Percentiles rank a stretch among this genome's conserved stretches.
Evolutionary conservation across 2,329 filamentous ascomycete genomes (phyloP).

Genomic region (Purpureocillium takamizusanense): DNA sequence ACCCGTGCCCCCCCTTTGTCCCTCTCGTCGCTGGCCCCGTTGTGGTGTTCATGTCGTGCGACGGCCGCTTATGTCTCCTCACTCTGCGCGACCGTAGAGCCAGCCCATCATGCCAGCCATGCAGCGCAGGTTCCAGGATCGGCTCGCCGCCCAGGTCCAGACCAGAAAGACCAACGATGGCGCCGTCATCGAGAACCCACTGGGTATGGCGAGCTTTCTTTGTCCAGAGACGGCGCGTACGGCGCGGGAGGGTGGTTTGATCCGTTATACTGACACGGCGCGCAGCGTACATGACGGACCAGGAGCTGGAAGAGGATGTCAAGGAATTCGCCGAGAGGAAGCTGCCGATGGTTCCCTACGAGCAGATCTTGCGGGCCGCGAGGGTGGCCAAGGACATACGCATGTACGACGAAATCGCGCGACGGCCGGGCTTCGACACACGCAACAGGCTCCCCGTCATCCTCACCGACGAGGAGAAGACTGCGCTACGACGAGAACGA

Average conservation of each 20-base stretch:
- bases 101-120: neutral
- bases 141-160: conserved; percentile 12
- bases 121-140: conserved; percentile 4
- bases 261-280: no score
- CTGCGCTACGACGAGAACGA: conserved; percentile 25
- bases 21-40: no score
- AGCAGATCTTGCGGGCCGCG: conserved; percentile 26
- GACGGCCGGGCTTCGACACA: conserved; percentile 10
- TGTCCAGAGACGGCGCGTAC: no score
- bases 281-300: conserved; percentile 26
- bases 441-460: conserved; percentile 18
- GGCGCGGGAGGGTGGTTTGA: no score
- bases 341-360: conserved; percentile 18
- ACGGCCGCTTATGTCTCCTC: no score
- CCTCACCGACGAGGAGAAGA: conserved; percentile 24
- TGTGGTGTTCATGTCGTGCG: no score
- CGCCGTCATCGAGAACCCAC: conserved; percentile 26
- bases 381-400: conserved; percentile 30
- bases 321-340: conserved; percentile 17
- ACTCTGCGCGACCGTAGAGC: neutral
- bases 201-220: conserved; percentile 13
- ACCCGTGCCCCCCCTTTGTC: no score
- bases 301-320: conserved; percentile 26
- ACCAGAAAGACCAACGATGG: conserved; percentile 21
- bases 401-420: conserved; percentile 27